Percentiles rank a stretch among this genome's conserved stretches.
Evolutionary conservation across 352 stramenopile species (phyloP).

Genomic region (Phytophthora uliginosa): DNA sequence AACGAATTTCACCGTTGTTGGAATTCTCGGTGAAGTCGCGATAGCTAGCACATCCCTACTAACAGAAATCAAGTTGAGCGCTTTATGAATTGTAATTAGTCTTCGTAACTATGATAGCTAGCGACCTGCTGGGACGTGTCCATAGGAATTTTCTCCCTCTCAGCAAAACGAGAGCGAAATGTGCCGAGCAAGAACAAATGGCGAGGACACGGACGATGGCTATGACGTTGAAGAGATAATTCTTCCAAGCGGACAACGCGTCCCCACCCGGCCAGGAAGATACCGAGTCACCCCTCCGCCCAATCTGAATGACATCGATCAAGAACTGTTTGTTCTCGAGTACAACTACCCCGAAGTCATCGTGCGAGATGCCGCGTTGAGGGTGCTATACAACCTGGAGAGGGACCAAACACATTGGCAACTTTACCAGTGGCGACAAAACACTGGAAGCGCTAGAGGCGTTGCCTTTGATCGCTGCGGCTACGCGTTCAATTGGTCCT

Average conservation of each 20-base stretch:
- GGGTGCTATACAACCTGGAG: background rate
- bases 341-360: constrained; percentile 3
- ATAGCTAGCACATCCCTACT: too few species aligned
- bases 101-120: background rate
- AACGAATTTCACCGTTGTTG: too few species aligned
- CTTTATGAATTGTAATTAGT: too few species aligned
- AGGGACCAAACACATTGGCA: background rate
- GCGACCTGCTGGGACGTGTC: background rate
- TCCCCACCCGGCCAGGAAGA: background rate
- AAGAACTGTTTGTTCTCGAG: background rate
- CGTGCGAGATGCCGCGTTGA: background rate
- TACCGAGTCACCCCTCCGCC: background rate
- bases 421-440: background rate
- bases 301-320: background rate
- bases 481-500: background rate
- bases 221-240: background rate
- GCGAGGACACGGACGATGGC: background rate
- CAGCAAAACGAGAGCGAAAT: background rate
- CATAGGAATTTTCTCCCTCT: background rate
- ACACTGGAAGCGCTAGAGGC: background rate
- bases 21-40: too few species aligned
- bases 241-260: background rate
- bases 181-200: background rate
- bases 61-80: too few species aligned
- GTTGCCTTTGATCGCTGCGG: background rate